Percentiles rank a stretch among this genome's conserved stretches.
phyloP scores from a whole-genome alignment of 1,284 basidiomycete species.

The Pascua sp. region DNA sequence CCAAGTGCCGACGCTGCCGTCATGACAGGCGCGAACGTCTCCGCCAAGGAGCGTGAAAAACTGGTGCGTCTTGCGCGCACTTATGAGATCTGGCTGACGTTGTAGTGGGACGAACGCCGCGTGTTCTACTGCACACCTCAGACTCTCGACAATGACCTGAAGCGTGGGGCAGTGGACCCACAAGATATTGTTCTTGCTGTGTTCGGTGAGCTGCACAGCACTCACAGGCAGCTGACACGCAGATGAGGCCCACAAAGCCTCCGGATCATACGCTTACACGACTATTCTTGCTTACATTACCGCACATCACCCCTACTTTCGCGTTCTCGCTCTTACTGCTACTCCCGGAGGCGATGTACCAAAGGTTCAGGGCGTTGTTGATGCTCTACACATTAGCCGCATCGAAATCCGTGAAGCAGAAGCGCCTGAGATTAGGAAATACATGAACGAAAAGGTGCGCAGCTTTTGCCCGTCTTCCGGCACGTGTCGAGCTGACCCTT shows the following conservation, averaged over 20 bases:
- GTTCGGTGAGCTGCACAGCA: constrained; percentile 59
- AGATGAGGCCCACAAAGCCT: constrained; percentile 96
- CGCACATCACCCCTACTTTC: constrained; percentile 89
- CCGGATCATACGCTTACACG: constrained; percentile 89
- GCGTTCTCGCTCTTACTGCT: constrained; percentile 88
- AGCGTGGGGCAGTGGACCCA: constrained; percentile 68
- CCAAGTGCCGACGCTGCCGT: constrained; percentile 81
- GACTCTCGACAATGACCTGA: constrained; percentile 85
- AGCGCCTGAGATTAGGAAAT: constrained; percentile 80
- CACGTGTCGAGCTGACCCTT: not conserved
- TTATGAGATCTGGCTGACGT: constrained; percentile 11
- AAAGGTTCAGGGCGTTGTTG: constrained; percentile 85
- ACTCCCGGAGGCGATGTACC: constrained; percentile 87
- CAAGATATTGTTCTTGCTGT: constrained; percentile 66
- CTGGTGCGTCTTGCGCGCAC: constrained; percentile 56
- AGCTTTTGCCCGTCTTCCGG: not conserved
- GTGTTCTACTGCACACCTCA: constrained; percentile 99
- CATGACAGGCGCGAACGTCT: constrained; percentile 67
- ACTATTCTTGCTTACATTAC: constrained; percentile 85
- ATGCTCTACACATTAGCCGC: constrained; percentile 90
- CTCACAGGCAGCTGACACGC: constrained; percentile 14
- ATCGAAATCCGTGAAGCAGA: constrained; percentile 94
- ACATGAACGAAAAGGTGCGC: constrained; percentile 79
- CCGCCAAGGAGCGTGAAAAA: constrained; percentile 54
- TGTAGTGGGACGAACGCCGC: constrained; percentile 60